Percentiles rank a stretch among this genome's conserved stretches.
phyloP scores from a whole-genome alignment of 371 early-diverging fungal species.

The Rhizopus stolonifer region DNA sequence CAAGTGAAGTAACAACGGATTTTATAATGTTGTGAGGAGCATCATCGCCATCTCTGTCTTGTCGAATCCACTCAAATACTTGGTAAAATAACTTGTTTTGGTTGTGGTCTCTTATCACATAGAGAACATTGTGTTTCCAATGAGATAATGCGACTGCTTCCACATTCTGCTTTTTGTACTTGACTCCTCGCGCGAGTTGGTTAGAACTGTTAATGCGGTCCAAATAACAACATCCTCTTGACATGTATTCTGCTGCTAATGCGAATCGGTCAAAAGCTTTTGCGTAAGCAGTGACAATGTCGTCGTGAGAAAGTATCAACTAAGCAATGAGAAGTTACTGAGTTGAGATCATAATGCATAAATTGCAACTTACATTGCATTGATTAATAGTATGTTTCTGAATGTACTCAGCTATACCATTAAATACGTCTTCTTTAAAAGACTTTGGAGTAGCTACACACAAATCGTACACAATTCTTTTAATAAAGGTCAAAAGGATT shows the following conservation, averaged over 20 bases:
- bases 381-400: conserved; percentile 56
- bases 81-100: conserved; percentile 71
- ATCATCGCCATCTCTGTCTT: conserved; percentile 70
- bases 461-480: conserved; percentile 52
- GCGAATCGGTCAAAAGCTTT: conserved; percentile 70
- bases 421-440: conserved; percentile 68
- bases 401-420: conserved; percentile 68
- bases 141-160: conserved; percentile 72
- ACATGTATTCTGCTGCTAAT: conserved; percentile 62
- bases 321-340: conserved; percentile 12
- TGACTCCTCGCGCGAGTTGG: conserved; percentile 31
- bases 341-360: conserved; percentile 4
- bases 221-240: conserved; percentile 73
- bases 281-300: conserved; percentile 74
- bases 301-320: conserved; percentile 64
- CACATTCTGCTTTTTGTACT: conserved; percentile 63
- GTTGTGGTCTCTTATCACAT: conserved; percentile 58
- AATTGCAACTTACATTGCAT: conserved; percentile 46
- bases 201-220: conserved; percentile 58
- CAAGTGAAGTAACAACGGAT: conserved; percentile 62
- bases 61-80: conserved; percentile 67
- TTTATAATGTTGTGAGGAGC: conserved; percentile 59
- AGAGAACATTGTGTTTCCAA: conserved; percentile 73
- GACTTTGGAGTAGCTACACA: conserved; percentile 80
- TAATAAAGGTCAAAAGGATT: too few relatives aligned